Evolutionary conservation across 2,329 filamentous ascomycete species (phyloP).

Genomic region (Thelonectria discophora): DNA sequence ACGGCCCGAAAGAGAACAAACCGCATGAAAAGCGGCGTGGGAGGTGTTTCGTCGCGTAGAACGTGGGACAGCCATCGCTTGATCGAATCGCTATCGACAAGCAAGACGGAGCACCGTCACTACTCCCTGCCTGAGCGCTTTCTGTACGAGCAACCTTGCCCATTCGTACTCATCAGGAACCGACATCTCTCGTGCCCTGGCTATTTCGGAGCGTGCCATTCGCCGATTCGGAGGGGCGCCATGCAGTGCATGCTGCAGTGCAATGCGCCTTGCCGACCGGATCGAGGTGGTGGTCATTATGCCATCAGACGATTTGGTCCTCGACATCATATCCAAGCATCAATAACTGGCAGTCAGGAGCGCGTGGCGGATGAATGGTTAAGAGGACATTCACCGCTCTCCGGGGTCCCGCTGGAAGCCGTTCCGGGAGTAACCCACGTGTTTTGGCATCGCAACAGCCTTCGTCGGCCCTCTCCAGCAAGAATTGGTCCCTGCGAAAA

Average conservation of each 20-base stretch:
- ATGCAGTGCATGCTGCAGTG: conserved; percentile 7
- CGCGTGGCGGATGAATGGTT: conserved; percentile 3
- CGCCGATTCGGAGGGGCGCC: conserved; percentile 3
- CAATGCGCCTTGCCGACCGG: conserved; percentile 25
- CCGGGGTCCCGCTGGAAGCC: conserved; percentile 38
- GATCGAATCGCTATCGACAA: conserved; percentile 16
- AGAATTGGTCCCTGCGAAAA: conserved; percentile 25
- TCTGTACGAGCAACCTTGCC: too few species aligned
- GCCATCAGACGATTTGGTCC: neutral
- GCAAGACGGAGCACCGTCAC: too few species aligned
- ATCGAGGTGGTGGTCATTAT: conserved; percentile 31
- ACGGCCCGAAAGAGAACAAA: conserved; percentile 9
- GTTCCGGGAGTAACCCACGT: conserved; percentile 43
- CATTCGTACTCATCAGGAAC: too few species aligned
- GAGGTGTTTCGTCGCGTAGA: conserved; percentile 10
- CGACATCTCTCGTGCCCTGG: neutral
- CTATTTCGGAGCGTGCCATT: conserved; percentile 13
- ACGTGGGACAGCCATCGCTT: conserved; percentile 19
- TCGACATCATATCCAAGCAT: neutral
- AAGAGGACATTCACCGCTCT: conserved; percentile 34
- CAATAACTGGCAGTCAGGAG: conserved; percentile 18
- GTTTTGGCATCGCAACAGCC: conserved; percentile 33
- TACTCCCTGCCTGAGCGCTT: too few species aligned
- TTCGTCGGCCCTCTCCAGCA: conserved; percentile 34
- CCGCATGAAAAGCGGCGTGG: conserved; percentile 14